A percentile compares a stretch with the other conserved stretches of the same genome.
Conservation (phyloP, 2,329 filamentous ascomycete genomes). For the Colletotrichum plurivorum region DNA sequence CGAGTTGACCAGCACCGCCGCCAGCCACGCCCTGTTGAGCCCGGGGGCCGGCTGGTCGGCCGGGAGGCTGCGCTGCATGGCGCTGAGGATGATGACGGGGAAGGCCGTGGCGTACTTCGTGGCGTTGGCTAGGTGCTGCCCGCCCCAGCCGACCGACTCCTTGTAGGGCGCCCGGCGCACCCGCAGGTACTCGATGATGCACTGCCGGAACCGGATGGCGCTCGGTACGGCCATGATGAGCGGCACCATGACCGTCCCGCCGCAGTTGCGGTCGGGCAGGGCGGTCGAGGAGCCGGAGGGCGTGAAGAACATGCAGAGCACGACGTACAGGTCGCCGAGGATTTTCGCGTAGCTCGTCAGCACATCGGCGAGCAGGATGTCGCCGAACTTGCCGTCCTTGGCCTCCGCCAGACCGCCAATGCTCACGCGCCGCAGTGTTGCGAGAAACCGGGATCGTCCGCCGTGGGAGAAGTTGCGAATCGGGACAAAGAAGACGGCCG, state of each 20-base stretch:
- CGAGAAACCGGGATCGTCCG: constrained; percentile 82
- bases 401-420: constrained; percentile 89
- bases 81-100: constrained; percentile 87
- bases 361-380: constrained; percentile 93
- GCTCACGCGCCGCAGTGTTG: constrained; percentile 82
- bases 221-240: constrained; percentile 87
- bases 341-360: constrained; percentile 96
- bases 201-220: constrained; percentile 90
- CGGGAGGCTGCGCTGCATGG: constrained; percentile 76
- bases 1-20: constrained; percentile 85
- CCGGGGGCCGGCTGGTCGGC: constrained; percentile 53
- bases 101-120: constrained; percentile 96
- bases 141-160: constrained; percentile 78
- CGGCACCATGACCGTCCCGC: constrained; percentile 84
- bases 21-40: constrained; percentile 75
- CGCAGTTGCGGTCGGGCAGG: constrained; percentile 85
- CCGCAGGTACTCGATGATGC: constrained; percentile 87
- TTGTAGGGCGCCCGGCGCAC: constrained; percentile 72
- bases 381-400: constrained; percentile 93
- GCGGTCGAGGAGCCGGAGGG: constrained; percentile 80
- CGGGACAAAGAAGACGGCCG: constrained; percentile 80
- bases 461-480: constrained; percentile 76
- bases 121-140: constrained; percentile 93
- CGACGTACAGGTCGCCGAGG: constrained; percentile 89
- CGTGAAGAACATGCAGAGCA: constrained; percentile 90